These are phyloP conservation scores for Tolypocladium cylindrosporum DNA, from an alignment of 2,329 filamentous ascomycete genomes.

Conservation along the genomic window DNA sequence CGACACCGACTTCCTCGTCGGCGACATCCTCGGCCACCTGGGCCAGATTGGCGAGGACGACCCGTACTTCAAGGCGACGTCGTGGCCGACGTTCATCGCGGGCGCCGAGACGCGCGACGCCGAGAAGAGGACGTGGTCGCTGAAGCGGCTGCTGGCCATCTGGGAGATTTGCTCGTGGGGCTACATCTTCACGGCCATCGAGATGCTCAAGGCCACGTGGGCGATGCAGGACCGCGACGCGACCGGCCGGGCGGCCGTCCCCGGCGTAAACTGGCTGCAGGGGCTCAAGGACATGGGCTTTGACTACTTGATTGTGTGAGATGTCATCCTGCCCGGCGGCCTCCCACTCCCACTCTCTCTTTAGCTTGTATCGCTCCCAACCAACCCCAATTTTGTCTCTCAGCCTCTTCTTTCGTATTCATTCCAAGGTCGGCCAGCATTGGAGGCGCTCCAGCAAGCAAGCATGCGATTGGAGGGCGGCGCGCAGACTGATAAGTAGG, in stretches of 20 bases:
- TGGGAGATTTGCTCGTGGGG: constrained; percentile 38
- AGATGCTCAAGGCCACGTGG: constrained; percentile 38
- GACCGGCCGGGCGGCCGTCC: constrained; percentile 5
- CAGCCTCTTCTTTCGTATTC: neutral
- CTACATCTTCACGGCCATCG: constrained; percentile 39
- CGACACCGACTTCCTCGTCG: constrained; percentile 33
- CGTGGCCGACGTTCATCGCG: constrained; percentile 50
- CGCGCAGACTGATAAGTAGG: neutral
- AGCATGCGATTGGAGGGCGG: neutral
- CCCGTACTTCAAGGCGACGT: constrained; percentile 47
- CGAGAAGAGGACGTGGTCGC: constrained; percentile 38
- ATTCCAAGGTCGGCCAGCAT: neutral
- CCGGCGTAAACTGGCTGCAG: constrained; percentile 28
- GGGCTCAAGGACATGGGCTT: constrained; percentile 32
- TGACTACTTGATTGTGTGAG: constrained; percentile 35
- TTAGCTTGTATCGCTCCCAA: neutral
- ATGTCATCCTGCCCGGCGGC: neutral
- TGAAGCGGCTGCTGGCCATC: constrained; percentile 34
- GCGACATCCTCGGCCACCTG: constrained; percentile 41
- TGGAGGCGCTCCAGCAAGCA: neutral
- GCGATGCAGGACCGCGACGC: constrained; percentile 26
- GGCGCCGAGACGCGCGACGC: constrained; percentile 42
- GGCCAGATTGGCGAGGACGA: constrained; percentile 36
- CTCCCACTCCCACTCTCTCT: neutral
- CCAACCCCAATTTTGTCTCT: neutral